These are phyloP conservation scores for Thielaviopsis musarum DNA, from an alignment of 2,329 filamentous ascomycete species.

Conservation along the genomic window DNA sequence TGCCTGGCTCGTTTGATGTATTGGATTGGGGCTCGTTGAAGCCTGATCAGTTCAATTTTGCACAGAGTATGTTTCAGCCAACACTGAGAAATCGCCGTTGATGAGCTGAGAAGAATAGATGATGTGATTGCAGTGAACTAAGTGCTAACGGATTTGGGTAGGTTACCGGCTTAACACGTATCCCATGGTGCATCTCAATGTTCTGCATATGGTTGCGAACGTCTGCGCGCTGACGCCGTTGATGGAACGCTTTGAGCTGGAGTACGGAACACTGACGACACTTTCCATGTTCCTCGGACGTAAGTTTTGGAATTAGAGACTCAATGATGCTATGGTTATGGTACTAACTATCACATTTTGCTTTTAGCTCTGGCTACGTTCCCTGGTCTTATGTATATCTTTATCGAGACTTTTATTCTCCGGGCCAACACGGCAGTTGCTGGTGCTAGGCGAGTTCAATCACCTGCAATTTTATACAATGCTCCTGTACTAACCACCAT, in stretches of 20 bases:
- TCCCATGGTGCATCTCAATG: slow-evolving; percentile 65
- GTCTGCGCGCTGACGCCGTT: slow-evolving; percentile 68
- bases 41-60: slow-evolving; percentile 45
- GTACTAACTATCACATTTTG: not conserved
- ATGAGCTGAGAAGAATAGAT: not conserved
- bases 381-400: slow-evolving; percentile 64
- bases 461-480: not conserved
- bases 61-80: slow-evolving; percentile 3
- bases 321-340: not conserved
- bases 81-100: not conserved
- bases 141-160: slow-evolving; percentile 21
- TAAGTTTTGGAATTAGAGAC: slow-evolving; percentile 28
- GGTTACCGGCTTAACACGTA: slow-evolving; percentile 91
- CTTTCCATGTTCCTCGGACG: slow-evolving; percentile 78
- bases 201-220: slow-evolving; percentile 71
- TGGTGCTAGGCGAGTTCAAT: slow-evolving; percentile 58
- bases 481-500: not conserved
- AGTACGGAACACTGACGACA: slow-evolving; percentile 82
- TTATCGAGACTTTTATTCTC: slow-evolving; percentile 60
- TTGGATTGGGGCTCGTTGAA: slow-evolving; percentile 63
- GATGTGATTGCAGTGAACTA: not conserved
- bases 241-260: slow-evolving; percentile 81
- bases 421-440: slow-evolving; percentile 56
- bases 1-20: slow-evolving; percentile 56
- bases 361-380: slow-evolving; percentile 55